Base-by-base conservation (phyloP, 345 rosid species). In the Pistacia integerrima region DNA sequence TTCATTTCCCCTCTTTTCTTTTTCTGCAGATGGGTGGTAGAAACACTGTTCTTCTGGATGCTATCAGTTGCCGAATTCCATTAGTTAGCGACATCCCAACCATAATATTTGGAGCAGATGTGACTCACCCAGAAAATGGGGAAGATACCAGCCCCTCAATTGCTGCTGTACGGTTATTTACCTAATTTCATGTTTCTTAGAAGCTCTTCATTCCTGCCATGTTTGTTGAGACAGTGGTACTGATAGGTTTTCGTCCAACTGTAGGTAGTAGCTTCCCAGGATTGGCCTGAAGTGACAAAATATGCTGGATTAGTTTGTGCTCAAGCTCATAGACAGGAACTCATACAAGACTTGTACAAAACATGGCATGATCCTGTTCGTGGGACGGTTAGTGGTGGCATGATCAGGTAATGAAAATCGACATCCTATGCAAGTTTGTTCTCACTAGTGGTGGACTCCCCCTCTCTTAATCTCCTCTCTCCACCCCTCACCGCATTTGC, bases 221-320 rank as follows among this genome's bases (percentile, higher is more conserved):
- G 22, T 30, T 9, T 54, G 17, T 48, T 38, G 44, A 55, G 55
- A 67, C 30, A 57, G 7, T 10, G 35, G 18, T 78, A 65, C 67
- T 82, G 58, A 82, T 71, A 49, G 22, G 49, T 70, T 17, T 41
- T 63, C 74, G 30, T 78, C 74, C 30, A 48, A 57, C 48, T 85
- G 70, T 79, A 96, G 99, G 99, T 96, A 48, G 99, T 96, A 73
- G 99, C 99, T 76, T 96, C 99, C 58, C 99, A 96, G 80, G 99
- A 96, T 82, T 96, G 99, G 99, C 99, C 99, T 57, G 99, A 96
- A 87, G 99, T 96, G 65, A 96, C 99, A 41, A 96, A 96, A 77
- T 96, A 96, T 72, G 99, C 98, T 0, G 99, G 99, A 74, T 80
- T 96, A 38, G 99, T 96, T 67, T 96, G 99, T 84, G 98, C 99